A percentile compares a stretch with the other conserved stretches of the same genome.
Evolutionary conservation across 78 protist species (phyloP).

Genomic region (Monosiga brevicollis): DNA sequence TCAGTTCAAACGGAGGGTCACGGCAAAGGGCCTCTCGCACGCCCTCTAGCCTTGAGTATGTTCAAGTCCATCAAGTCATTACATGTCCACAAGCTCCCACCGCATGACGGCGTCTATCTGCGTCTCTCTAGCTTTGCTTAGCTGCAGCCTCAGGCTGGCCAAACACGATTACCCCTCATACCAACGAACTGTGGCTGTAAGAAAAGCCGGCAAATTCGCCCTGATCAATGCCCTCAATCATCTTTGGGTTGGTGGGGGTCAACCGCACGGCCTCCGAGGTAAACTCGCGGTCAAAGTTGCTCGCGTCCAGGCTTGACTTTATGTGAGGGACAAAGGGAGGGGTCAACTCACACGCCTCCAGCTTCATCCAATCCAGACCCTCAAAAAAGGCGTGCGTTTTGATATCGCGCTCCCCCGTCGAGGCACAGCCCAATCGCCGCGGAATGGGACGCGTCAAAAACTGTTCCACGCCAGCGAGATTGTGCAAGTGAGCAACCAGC

Average conservation of each 20-base stretch:
- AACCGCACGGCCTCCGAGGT: background rate
- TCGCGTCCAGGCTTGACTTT: background rate
- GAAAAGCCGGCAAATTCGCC: background rate
- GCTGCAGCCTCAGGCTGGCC: too few species aligned
- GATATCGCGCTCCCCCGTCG: constrained; percentile 5
- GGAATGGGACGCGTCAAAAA: constrained; percentile 28
- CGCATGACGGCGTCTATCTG: too few species aligned
- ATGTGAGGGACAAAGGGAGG: constrained; percentile 20
- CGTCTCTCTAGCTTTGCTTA: too few species aligned
- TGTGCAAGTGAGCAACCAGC: background rate
- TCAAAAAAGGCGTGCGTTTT: constrained; percentile 51
- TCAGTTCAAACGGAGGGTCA: too few species aligned
- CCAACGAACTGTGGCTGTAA: background rate
- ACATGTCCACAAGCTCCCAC: too few species aligned
- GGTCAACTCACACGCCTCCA: background rate
- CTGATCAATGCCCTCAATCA: background rate
- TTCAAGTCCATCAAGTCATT: too few species aligned
- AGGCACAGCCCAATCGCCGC: constrained; percentile 38
- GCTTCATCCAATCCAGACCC: constrained; percentile 33
- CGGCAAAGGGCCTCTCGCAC: too few species aligned
- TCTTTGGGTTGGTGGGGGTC: background rate
- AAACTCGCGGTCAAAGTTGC: constrained; percentile 7
- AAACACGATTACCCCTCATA: too few species aligned
- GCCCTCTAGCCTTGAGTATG: too few species aligned
- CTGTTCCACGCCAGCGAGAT: background rate